A percentile compares a stretch with the other conserved stretches of the same genome.
Conservation (phyloP, 75 land plant genomes). For the Ceratopteris richardii region DNA sequence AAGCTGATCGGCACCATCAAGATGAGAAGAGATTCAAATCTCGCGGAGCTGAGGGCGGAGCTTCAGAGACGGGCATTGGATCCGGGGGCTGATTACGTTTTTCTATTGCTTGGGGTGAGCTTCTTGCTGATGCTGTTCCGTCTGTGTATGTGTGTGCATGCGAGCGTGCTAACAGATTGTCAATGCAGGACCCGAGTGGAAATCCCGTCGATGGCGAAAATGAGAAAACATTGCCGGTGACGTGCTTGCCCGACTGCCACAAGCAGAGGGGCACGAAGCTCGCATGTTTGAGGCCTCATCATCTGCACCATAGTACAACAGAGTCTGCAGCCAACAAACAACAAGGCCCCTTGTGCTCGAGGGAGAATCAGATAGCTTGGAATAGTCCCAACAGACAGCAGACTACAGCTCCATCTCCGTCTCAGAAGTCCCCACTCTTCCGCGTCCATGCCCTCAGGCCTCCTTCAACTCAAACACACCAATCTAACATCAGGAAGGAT, state of each 20-base stretch:
- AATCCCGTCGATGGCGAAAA: conserved; percentile 52
- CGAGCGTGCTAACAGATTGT: not conserved
- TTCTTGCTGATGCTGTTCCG: not conserved
- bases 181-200: conserved; percentile 57
- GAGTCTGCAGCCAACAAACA: too few relatives aligned
- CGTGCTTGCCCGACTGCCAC: conserved; percentile 49
- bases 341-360: not conserved
- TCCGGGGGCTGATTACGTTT: conserved; percentile 34
- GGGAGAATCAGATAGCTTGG: not conserved
- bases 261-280: conserved; percentile 35
- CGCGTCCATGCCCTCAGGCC: not conserved
- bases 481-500: too few relatives aligned
- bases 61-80: conserved; percentile 40
- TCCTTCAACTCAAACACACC: too few relatives aligned
- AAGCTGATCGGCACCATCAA: conserved; percentile 44
- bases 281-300: conserved; percentile 49
- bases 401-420: not conserved
- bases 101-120: conserved; percentile 60
- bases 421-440: not conserved
- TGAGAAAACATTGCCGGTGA: conserved; percentile 36
- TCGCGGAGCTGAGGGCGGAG: conserved; percentile 53
- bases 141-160: not conserved
- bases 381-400: not conserved
- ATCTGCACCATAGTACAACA: not conserved
- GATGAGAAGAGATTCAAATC: conserved; percentile 28